phyloP scores from a whole-genome alignment of 176 grass and related monocot species.

The Ampelocalamus luodianensis region DNA sequence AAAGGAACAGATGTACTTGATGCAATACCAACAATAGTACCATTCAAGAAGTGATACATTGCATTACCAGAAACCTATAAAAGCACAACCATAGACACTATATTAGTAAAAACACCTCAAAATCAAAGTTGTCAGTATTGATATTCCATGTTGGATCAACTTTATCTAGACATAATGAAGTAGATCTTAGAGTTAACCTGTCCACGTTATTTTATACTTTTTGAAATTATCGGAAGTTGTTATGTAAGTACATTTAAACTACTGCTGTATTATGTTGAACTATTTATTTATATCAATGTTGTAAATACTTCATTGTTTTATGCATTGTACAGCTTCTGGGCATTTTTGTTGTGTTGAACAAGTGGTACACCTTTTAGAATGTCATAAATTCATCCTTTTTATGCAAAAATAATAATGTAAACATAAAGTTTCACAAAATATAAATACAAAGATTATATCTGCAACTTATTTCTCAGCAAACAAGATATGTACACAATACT shows the following conservation, averaged over 20 bases:
- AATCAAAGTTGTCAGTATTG: not conserved
- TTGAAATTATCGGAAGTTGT: not conserved
- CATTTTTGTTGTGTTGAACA: not conserved
- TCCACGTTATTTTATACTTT: not conserved
- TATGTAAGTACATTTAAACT: not conserved
- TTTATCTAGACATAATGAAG: not conserved
- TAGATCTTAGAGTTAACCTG: not conserved
- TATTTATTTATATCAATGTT: not conserved
- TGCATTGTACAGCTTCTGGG: not conserved
- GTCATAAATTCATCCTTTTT: not conserved
- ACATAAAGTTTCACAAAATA: not conserved
- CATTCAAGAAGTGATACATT: constrained; percentile 42
- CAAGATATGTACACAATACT: not conserved
- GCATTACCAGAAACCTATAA: constrained; percentile 43
- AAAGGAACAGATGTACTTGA: constrained; percentile 45
- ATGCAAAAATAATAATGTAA: constrained; percentile 3
- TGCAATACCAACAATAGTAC: constrained; percentile 64
- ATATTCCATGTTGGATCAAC: not conserved
- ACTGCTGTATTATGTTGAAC: not conserved
- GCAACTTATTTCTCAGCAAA: not conserved
- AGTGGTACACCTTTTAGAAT: not conserved
- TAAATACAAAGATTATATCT: not conserved
- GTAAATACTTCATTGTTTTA: not conserved
- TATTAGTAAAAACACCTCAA: constrained; percentile 18
- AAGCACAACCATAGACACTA: constrained; percentile 8